phyloP scores from a whole-genome alignment of 2,329 filamentous ascomycete genomes.

The Ophiostoma ulmi region DNA sequence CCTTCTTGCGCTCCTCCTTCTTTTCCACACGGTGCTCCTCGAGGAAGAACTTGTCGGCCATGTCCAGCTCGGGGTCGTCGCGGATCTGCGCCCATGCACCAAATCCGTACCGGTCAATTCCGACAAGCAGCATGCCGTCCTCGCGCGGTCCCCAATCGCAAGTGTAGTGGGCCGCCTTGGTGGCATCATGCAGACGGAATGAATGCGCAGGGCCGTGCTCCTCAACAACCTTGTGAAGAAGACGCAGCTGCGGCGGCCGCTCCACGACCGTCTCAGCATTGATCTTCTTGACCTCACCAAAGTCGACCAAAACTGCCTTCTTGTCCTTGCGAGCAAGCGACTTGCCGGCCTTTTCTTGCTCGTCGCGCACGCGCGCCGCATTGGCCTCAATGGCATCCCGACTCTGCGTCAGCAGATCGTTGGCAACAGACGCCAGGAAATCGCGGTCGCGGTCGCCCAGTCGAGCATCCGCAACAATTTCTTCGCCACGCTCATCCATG shows the following conservation, averaged over 20 bases:
- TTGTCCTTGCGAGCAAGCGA: constrained; percentile 91
- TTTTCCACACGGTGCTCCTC: constrained; percentile 98
- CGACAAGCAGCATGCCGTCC: constrained; percentile 94
- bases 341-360: constrained; percentile 78
- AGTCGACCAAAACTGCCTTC: constrained; percentile 94
- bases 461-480: constrained; percentile 82
- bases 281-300: constrained; percentile 84
- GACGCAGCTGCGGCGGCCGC: constrained; percentile 79
- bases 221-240: constrained; percentile 70
- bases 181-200: constrained; percentile 86
- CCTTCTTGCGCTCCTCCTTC: constrained; percentile 83
- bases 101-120: constrained; percentile 89
- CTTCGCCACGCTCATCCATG: constrained; percentile 79
- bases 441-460: constrained; percentile 75
- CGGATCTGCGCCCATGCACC: constrained; percentile 93
- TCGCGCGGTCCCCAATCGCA: constrained; percentile 90
- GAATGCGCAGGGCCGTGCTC: constrained; percentile 64
- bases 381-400: constrained; percentile 59
- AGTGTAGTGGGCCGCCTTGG: constrained; percentile 84
- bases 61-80: constrained; percentile 79
- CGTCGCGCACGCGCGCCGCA: constrained; percentile 67
- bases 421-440: constrained; percentile 70
- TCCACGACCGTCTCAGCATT: constrained; percentile 95
- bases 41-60: constrained; percentile 87
- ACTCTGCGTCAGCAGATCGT: constrained; percentile 62